A percentile compares a stretch with the other conserved stretches of the same genome.
phyloP scores from a whole-genome alignment of 148 eudicot species.

The Amaranthus hypochondriacus region DNA sequence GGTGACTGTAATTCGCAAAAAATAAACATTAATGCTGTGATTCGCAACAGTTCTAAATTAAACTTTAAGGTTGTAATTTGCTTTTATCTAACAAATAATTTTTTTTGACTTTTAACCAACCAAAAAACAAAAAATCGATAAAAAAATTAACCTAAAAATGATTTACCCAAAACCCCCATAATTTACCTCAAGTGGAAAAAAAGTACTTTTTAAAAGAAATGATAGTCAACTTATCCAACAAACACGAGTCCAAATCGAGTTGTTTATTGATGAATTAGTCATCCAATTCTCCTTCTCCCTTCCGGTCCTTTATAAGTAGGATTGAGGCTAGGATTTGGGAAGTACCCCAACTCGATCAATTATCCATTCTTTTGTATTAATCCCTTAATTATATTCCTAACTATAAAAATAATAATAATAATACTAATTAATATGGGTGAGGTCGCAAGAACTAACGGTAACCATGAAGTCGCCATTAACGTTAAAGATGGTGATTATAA shows the following conservation, averaged over 20 bases:
- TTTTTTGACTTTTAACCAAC: no score
- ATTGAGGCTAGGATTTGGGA: slow-evolving; percentile 5
- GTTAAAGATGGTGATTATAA: slow-evolving; percentile 29
- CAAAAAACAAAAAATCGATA: no score
- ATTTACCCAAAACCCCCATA: slow-evolving; percentile 4
- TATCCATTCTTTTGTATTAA: not conserved
- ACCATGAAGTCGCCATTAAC: slow-evolving; percentile 40
- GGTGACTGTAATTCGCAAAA: no score
- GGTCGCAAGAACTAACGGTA: slow-evolving; percentile 47
- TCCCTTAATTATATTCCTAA: not conserved
- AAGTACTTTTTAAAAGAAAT: not conserved
- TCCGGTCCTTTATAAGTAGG: slow-evolving; percentile 26
- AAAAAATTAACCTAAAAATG: no score
- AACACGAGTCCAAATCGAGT: slow-evolving; percentile 19
- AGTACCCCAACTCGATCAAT: not conserved
- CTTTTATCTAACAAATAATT: no score
- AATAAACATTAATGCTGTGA: no score
- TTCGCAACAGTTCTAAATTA: no score
- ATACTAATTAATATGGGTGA: slow-evolving; percentile 45
- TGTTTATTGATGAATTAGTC: slow-evolving; percentile 7
- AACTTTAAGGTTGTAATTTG: no score
- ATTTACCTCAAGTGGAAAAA: not conserved
- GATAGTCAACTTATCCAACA: slow-evolving; percentile 30
- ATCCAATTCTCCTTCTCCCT: not conserved
- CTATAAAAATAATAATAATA: not conserved